A percentile compares a stretch with the other conserved stretches of the same genome.
Evolutionary conservation across 306 rosid genomes (phyloP).

Genomic region (Malus fusca): DNA sequence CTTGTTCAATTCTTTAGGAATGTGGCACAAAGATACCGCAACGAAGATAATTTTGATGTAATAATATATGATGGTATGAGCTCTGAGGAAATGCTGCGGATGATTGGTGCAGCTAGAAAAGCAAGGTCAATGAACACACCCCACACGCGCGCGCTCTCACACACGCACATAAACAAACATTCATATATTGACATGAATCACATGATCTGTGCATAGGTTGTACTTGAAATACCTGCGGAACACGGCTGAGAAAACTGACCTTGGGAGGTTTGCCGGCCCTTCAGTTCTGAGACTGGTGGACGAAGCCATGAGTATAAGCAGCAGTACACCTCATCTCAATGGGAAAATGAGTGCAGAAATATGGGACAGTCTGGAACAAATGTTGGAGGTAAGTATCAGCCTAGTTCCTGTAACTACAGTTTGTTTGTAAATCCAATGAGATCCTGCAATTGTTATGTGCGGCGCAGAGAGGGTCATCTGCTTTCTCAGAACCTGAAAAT

Average conservation of each 20-base stretch:
- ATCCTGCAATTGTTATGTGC: constrained; percentile 18
- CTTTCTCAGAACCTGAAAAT: constrained; percentile 60
- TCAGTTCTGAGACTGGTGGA: constrained; percentile 81
- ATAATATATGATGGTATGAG: constrained; percentile 79
- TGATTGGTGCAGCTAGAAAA: constrained; percentile 69
- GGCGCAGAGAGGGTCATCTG: constrained; percentile 68
- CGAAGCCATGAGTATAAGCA: constrained; percentile 61
- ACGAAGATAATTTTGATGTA: constrained; percentile 50
- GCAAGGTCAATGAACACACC: constrained; percentile 49
- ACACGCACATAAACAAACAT: neutral
- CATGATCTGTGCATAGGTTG: constrained; percentile 39
- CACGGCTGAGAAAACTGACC: constrained; percentile 78
- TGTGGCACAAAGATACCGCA: constrained; percentile 32
- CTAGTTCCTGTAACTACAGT: constrained; percentile 1
- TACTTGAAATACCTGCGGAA: constrained; percentile 71
- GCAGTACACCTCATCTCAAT: constrained; percentile 35
- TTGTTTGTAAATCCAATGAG: constrained; percentile 8
- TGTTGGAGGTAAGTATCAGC: constrained; percentile 60
- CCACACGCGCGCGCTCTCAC: too few species aligned
- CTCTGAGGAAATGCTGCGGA: constrained; percentile 73
- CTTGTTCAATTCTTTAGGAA: constrained; percentile 47
- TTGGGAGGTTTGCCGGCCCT: constrained; percentile 92
- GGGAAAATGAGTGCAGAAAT: constrained; percentile 65
- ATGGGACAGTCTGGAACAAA: constrained; percentile 67
- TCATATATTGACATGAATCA: constrained; percentile 8